A percentile compares a stretch with the other conserved stretches of the same genome.
Evolutionary conservation across 345 rosid species (phyloP).

Genomic region (Clausena lansium): DNA sequence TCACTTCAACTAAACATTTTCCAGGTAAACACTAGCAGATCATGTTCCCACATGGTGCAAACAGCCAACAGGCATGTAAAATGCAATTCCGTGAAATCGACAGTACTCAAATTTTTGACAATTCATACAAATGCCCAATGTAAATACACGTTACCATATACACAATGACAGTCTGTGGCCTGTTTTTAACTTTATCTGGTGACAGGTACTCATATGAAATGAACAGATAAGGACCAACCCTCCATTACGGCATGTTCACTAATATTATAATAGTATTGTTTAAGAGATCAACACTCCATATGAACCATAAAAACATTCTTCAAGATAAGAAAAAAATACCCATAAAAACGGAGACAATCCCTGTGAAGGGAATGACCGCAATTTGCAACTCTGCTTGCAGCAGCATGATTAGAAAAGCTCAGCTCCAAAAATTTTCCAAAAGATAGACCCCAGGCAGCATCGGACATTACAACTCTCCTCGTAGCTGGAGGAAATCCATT

Average conservation of each 20-base stretch:
- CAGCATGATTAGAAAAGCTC: constrained; percentile 98
- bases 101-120: background rate
- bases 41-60: background rate
- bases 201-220: background rate
- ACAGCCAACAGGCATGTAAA: background rate
- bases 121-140: background rate
- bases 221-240: background rate
- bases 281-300: background rate
- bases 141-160: background rate
- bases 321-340: constrained; percentile 44
- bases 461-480: constrained; percentile 90
- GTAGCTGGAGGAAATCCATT: constrained; percentile 93
- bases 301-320: constrained; percentile 1
- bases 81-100: background rate
- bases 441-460: constrained; percentile 98
- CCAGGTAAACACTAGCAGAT: background rate
- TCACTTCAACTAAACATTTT: constrained; percentile 7
- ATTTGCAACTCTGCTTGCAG: constrained; percentile 98
- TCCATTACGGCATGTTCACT: background rate
- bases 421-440: constrained; percentile 97
- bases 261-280: background rate
- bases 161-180: background rate
- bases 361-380: constrained; percentile 99
- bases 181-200: background rate
- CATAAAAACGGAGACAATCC: constrained; percentile 98